Evolutionary conservation across 108 stramenopile species (phyloP).

Genomic region (Pseudonitzschia delicatissima): DNA sequence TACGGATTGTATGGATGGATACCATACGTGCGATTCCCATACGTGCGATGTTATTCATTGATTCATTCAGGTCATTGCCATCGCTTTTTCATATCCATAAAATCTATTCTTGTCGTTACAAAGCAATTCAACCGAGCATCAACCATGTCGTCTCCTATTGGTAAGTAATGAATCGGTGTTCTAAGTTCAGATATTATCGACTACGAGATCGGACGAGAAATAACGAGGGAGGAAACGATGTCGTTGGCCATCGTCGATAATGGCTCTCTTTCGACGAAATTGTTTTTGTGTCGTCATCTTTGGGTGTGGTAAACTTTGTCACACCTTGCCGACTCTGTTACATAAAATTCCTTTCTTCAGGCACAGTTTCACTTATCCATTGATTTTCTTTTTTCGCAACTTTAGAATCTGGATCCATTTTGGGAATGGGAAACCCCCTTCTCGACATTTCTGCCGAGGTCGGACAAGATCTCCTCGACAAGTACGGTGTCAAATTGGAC

Average conservation of each 20-base stretch:
- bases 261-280: background rate
- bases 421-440: constrained; percentile 99
- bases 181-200: too few species aligned
- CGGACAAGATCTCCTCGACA: constrained; percentile 88
- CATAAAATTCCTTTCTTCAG: background rate
- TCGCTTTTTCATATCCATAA: background rate
- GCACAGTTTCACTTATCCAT: background rate
- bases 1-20: too few species aligned
- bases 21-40: background rate
- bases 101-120: background rate
- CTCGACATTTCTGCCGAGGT: constrained; percentile 98
- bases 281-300: background rate
- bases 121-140: background rate
- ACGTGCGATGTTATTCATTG: background rate
- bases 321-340: background rate
- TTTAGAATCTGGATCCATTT: constrained; percentile 54
- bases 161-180: too few species aligned
- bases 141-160: background rate
- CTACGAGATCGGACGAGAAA: too few species aligned
- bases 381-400: background rate
- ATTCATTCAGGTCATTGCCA: background rate
- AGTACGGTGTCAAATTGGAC: constrained; percentile 92
- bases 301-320: too few species aligned
- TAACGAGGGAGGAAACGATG: too few species aligned
- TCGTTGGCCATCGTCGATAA: too few species aligned